Evolutionary conservation across 352 stramenopile species (phyloP).

Genomic region (Elongisporangium anandrum): DNA sequence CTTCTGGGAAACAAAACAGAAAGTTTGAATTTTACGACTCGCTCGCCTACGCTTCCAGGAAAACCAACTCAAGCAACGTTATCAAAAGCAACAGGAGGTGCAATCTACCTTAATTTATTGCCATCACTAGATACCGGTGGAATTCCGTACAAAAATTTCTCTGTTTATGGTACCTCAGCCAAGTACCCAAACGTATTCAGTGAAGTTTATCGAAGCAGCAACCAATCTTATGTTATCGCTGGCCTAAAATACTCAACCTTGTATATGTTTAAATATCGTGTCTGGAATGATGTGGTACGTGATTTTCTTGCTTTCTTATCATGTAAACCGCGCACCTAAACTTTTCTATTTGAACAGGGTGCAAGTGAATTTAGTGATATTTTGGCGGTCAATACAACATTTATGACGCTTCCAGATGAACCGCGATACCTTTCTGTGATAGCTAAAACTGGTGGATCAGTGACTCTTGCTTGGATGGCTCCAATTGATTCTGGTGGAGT

Average conservation of each 20-base stretch:
- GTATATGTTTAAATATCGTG: conserved; percentile 44
- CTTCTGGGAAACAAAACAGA: conserved; percentile 18
- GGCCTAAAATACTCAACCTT: conserved; percentile 32
- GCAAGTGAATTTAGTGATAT: conserved; percentile 42
- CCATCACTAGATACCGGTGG: conserved; percentile 36
- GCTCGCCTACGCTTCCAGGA: conserved; percentile 22
- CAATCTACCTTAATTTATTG: conserved; percentile 29
- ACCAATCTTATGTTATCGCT: conserved; percentile 14
- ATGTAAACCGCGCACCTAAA: background rate
- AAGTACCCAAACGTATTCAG: conserved; percentile 32
- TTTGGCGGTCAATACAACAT: conserved; percentile 23
- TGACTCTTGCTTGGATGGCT: conserved; percentile 33
- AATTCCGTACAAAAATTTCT: conserved; percentile 17
- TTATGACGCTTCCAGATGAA: conserved; percentile 38
- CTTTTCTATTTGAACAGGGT: conserved; percentile 19
- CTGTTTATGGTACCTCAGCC: conserved; percentile 24
- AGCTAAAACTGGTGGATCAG: conserved; percentile 28
- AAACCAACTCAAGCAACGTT: conserved; percentile 24
- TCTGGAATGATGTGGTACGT: conserved; percentile 32
- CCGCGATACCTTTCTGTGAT: conserved; percentile 20
- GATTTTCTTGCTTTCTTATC: background rate
- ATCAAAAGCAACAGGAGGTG: conserved; percentile 28
- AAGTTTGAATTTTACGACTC: conserved; percentile 19
- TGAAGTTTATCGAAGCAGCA: conserved; percentile 31
- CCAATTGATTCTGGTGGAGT: conserved; percentile 52